These are phyloP conservation scores for Fusarium sp. DNA, from an alignment of 2,329 filamentous ascomycete genomes.

Conservation along the genomic window DNA sequence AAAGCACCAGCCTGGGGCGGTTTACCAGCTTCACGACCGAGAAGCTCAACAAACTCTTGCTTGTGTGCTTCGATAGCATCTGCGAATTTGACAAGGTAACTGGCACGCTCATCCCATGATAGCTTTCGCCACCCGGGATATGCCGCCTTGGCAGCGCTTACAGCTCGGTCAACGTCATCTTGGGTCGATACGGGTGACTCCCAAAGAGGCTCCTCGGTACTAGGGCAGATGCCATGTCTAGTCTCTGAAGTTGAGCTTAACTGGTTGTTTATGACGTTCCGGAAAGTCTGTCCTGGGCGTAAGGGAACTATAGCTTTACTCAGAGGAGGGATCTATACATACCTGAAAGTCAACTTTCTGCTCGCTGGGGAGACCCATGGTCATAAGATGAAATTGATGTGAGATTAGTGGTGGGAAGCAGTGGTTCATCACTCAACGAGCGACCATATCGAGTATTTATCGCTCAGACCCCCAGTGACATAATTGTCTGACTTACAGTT, in stretches of 20 bases:
- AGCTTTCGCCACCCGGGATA: constrained; percentile 48
- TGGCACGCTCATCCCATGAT: constrained; percentile 42
- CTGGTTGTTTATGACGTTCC: constrained; percentile 51
- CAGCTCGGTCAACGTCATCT: constrained; percentile 48
- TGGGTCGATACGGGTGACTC: constrained; percentile 45
- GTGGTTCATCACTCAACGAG: accelerated
- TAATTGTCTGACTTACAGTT: neutral
- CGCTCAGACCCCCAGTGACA: neutral
- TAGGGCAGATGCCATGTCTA: constrained; percentile 45
- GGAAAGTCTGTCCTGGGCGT: neutral
- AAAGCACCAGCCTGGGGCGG: constrained; percentile 28
- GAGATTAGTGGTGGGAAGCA: too few relatives aligned
- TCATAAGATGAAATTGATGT: accelerated
- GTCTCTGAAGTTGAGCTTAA: constrained; percentile 33
- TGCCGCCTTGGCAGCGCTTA: constrained; percentile 43
- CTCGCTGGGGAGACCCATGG: neutral
- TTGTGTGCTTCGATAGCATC: constrained; percentile 44
- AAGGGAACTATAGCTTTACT: accelerated
- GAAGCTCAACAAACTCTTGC: constrained; percentile 38
- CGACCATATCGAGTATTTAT: neutral
- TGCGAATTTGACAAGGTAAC: constrained; percentile 42
- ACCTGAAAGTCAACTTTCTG: constrained; percentile 7
- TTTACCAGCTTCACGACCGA: constrained; percentile 44
- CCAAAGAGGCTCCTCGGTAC: constrained; percentile 49
- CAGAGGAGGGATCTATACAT: accelerated